phyloP scores from a whole-genome alignment of 352 stramenopile genomes.

The Phytopythium ostracodes region DNA sequence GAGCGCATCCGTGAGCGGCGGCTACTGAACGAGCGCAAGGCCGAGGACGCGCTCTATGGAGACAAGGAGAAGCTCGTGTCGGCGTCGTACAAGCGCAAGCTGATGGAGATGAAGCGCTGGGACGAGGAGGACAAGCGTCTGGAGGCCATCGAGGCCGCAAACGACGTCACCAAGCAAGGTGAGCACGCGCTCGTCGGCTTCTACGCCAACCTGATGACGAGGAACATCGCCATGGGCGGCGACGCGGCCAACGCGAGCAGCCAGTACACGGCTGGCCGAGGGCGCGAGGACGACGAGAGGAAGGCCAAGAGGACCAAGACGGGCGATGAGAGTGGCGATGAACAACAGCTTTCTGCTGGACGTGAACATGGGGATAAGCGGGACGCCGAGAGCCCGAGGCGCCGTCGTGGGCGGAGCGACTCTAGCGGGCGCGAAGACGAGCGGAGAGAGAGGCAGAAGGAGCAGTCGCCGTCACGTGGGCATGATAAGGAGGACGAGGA shows the following conservation, averaged over 20 bases:
- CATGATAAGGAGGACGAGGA: no score
- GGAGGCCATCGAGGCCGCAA: constrained; percentile 53
- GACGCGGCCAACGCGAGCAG: constrained; percentile 64
- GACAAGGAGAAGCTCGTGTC: constrained; percentile 92
- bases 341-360: not conserved
- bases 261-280: constrained; percentile 73
- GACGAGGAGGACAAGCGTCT: constrained; percentile 74
- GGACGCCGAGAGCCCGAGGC: constrained; percentile 4
- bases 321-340: not conserved
- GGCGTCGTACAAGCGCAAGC: constrained; percentile 88
- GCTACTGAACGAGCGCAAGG: constrained; percentile 79
- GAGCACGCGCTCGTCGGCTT: constrained; percentile 82
- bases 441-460: constrained; percentile 3
- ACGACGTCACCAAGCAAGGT: constrained; percentile 75
- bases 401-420: not conserved
- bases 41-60: constrained; percentile 75
- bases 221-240: constrained; percentile 91
- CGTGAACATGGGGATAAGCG: not conserved
- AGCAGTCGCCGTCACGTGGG: constrained; percentile 9
- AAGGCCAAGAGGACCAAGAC: not conserved
- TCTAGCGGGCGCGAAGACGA: not conserved
- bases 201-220: constrained; percentile 89
- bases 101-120: constrained; percentile 89
- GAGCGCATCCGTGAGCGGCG: constrained; percentile 86
- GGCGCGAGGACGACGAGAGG: constrained; percentile 3